phyloP scores from a whole-genome alignment of 2,329 filamentous ascomycete species.

The Claviceps sp. region DNA sequence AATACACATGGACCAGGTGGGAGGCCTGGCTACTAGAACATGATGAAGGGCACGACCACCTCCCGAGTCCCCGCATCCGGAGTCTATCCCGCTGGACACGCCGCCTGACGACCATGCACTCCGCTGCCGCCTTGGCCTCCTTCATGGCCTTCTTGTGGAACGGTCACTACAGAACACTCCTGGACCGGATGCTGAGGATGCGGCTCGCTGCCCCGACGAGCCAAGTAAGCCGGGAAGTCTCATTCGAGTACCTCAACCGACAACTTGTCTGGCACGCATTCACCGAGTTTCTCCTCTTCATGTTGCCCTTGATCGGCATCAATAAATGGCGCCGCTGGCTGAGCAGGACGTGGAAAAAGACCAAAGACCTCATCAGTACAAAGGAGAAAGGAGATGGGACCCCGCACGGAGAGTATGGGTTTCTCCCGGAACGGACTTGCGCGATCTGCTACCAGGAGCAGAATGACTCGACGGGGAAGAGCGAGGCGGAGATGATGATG shows the following conservation, averaged over 20 bases:
- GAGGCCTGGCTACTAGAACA: slow-evolving; percentile 70
- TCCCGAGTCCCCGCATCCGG: slow-evolving; percentile 36
- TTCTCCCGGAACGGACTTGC: slow-evolving; percentile 85
- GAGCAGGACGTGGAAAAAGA: slow-evolving; percentile 71
- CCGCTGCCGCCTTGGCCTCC: slow-evolving; percentile 66
- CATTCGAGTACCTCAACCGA: slow-evolving; percentile 93
- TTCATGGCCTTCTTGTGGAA: slow-evolving; percentile 88
- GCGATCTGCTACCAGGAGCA: slow-evolving; percentile 95
- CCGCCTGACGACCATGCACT: slow-evolving; percentile 58
- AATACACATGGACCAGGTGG: slow-evolving; percentile 87
- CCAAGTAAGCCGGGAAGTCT: slow-evolving; percentile 81
- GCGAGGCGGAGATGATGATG: slow-evolving; percentile 62
- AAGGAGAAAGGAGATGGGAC: slow-evolving; percentile 32
- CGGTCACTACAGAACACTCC: slow-evolving; percentile 78
- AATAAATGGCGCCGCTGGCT: slow-evolving; percentile 86
- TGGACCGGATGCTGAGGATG: slow-evolving; percentile 74
- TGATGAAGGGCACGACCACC: slow-evolving; percentile 56
- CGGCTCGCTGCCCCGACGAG: slow-evolving; percentile 73
- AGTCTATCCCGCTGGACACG: slow-evolving; percentile 58
- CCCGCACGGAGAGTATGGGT: slow-evolving; percentile 60
- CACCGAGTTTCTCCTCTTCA: slow-evolving; percentile 93
- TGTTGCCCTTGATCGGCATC: slow-evolving; percentile 92
- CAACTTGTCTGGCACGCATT: slow-evolving; percentile 99
- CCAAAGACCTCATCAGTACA: slow-evolving; percentile 49
- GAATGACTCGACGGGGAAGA: slow-evolving; percentile 44